Percentiles rank a stretch among this genome's conserved stretches.
phyloP scores from a whole-genome alignment of 495 filamentous ascomycete genomes.

The Gamarada debralockiae region DNA sequence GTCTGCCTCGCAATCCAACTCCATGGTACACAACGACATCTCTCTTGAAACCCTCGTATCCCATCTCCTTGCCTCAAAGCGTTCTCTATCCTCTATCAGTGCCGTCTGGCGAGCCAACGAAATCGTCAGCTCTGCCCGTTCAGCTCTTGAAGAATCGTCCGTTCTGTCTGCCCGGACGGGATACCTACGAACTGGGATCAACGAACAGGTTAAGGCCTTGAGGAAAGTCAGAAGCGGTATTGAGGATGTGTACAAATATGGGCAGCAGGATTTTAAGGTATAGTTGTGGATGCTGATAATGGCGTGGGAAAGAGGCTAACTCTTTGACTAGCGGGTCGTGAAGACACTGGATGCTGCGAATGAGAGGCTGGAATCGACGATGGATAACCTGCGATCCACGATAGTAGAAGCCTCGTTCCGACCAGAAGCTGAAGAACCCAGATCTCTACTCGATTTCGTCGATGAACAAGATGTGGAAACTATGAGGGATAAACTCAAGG shows the following conservation, averaged over 20 bases:
- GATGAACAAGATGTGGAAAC: conserved; percentile 74
- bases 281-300: neutral
- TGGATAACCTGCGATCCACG: conserved; percentile 65
- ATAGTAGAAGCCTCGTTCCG: conserved; percentile 72
- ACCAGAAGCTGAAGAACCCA: conserved; percentile 59
- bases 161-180: conserved; percentile 71
- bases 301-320: neutral
- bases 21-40: conserved; percentile 22
- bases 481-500: conserved; percentile 61
- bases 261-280: conserved; percentile 44
- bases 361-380: conserved; percentile 62
- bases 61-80: conserved; percentile 84
- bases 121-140: conserved; percentile 72
- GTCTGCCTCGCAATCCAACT: conserved; percentile 16
- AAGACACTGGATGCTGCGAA: conserved; percentile 72
- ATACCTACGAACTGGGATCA: conserved; percentile 70
- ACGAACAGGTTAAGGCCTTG: conserved; percentile 67
- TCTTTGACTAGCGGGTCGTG: conserved; percentile 45
- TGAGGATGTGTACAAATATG: conserved; percentile 44
- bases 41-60: conserved; percentile 70
- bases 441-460: conserved; percentile 84
- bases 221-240: conserved; percentile 60
- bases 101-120: conserved; percentile 86
- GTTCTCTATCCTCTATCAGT: conserved; percentile 79
- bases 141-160: conserved; percentile 75